Conservation (phyloP, 31 red algal species). For the Asparagopsis taxiformis region DNA sequence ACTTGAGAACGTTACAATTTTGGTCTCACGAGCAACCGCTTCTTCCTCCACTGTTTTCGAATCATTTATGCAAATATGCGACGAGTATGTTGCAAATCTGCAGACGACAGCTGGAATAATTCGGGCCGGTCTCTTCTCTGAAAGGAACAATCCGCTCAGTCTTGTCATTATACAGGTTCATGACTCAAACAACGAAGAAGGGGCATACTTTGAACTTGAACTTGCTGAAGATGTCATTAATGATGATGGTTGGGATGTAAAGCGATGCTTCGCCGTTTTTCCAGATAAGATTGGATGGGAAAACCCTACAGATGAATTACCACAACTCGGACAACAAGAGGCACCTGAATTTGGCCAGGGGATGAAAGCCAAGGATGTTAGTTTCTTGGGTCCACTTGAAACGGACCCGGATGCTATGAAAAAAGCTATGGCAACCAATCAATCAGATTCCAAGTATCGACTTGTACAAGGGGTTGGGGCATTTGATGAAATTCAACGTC, state of each 20-base stretch:
- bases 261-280: slow-evolving; percentile 34
- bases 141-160: slow-evolving; percentile 28
- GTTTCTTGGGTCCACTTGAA: not conserved
- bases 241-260: slow-evolving; percentile 45
- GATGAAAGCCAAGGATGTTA: not conserved
- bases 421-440: not conserved
- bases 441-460: slow-evolving; percentile 26
- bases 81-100: slow-evolving; percentile 29
- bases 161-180: slow-evolving; percentile 42
- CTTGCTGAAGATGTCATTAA: slow-evolving; percentile 38
- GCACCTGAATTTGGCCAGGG: not conserved
- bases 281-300: slow-evolving; percentile 72
- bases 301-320: not conserved
- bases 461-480: slow-evolving; percentile 44
- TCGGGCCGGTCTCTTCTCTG: slow-evolving; percentile 33
- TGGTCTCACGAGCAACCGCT: slow-evolving; percentile 43
- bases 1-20: slow-evolving; percentile 42
- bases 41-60: slow-evolving; percentile 9
- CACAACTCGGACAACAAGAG: slow-evolving; percentile 17
- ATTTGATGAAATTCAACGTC: slow-evolving; percentile 28
- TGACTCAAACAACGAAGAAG: slow-evolving; percentile 27
- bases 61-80: slow-evolving; percentile 21
- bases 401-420: not conserved
- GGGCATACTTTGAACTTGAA: slow-evolving; percentile 55
- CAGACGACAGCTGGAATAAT: slow-evolving; percentile 27